Evolutionary conservation across 1,284 basidiomycete species (phyloP).

Genomic region (Melampsora larici-populina): DNA sequence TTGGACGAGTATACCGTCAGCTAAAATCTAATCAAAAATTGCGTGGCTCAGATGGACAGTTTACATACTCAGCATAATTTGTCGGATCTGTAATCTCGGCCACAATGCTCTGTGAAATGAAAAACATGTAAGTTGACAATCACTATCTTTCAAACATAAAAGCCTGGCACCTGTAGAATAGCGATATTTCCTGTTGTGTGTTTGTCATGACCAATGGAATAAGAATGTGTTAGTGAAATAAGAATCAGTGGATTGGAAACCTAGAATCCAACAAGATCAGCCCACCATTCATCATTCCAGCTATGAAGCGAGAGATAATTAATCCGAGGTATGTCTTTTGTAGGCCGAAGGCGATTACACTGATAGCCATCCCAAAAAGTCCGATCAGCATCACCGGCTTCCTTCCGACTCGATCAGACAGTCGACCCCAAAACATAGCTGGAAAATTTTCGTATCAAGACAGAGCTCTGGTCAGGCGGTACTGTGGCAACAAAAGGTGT

Average conservation of each 20-base stretch:
- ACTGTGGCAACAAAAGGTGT: background rate
- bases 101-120: constrained; percentile 18
- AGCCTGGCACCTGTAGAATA: constrained; percentile 17
- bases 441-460: constrained; percentile 1
- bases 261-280: too few species aligned
- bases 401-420: constrained; percentile 36
- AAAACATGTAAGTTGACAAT: too few species aligned
- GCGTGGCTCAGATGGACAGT: too few species aligned
- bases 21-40: too few species aligned
- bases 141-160: too few species aligned
- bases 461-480: background rate
- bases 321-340: constrained; percentile 35
- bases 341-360: constrained; percentile 33
- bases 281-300: constrained; percentile 43
- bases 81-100: constrained; percentile 34
- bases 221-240: too few species aligned
- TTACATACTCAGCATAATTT: constrained; percentile 31
- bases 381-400: constrained; percentile 46
- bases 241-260: too few species aligned
- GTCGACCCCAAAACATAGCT: constrained; percentile 47
- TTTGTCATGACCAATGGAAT: too few species aligned
- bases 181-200: constrained; percentile 23
- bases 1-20: too few species aligned
- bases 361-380: constrained; percentile 43
- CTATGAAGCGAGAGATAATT: constrained; percentile 29